Percentiles rank a stretch among this genome's conserved stretches.
These are phyloP conservation scores for Sclerotinia spermophila DNA, from an alignment of 2,329 filamentous ascomycete genomes.

Conservation along the genomic window DNA sequence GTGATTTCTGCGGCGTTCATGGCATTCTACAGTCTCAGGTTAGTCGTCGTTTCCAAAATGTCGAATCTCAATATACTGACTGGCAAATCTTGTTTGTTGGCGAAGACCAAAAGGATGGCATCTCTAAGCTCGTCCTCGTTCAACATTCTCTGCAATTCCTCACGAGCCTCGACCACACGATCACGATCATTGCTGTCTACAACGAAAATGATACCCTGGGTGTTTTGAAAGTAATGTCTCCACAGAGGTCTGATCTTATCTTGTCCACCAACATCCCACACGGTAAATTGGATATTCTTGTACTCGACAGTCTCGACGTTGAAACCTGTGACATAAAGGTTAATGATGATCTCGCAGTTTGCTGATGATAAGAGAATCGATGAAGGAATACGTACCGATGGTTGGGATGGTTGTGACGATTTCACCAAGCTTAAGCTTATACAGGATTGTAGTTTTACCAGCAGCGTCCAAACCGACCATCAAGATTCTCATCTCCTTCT, in stretches of 20 bases:
- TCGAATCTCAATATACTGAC: constrained; percentile 53
- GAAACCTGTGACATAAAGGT: constrained; percentile 61
- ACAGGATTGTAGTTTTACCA: constrained; percentile 99
- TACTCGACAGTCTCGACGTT: constrained; percentile 99
- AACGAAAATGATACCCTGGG: constrained; percentile 99
- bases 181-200: constrained; percentile 99
- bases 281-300: constrained; percentile 99
- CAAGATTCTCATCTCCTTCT: constrained; percentile 99
- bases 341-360: constrained; percentile 28
- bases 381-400: constrained; percentile 66
- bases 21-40: constrained; percentile 65
- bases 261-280: constrained; percentile 99
- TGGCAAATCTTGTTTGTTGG: constrained; percentile 99
- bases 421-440: constrained; percentile 99
- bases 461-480: constrained; percentile 99
- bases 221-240: constrained; percentile 99
- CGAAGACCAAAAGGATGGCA: constrained; percentile 93
- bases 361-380: constrained; percentile 3
- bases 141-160: constrained; percentile 96
- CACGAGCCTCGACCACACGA: constrained; percentile 93
- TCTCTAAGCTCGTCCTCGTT: constrained; percentile 99
- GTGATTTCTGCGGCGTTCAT: constrained; percentile 99
- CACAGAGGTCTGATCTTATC: constrained; percentile 99
- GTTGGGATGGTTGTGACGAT: constrained; percentile 99
- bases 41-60: constrained; percentile 13